Evolutionary conservation across 2,329 filamentous ascomycete genomes (phyloP).

Genomic region (Westerdykella ornata): DNA sequence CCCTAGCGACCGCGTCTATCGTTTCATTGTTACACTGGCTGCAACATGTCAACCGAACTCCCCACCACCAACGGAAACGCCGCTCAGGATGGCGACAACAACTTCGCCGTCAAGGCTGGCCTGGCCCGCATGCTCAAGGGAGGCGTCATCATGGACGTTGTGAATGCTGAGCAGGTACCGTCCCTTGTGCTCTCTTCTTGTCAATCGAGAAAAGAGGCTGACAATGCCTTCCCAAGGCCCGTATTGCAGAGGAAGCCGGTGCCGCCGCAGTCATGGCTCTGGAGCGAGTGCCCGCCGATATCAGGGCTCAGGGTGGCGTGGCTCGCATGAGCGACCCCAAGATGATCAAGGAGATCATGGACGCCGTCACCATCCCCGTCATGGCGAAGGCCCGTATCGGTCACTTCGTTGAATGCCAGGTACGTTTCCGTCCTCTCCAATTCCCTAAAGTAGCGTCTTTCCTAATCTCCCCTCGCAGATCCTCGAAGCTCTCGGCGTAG

Average conservation of each 20-base stretch:
- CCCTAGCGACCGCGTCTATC: no score
- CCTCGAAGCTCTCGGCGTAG: conserved; percentile 86
- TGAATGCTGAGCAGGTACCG: conserved; percentile 71
- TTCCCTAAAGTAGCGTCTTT: not conserved
- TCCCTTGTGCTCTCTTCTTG: not conserved
- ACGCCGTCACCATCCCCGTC: conserved; percentile 89
- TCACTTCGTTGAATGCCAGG: conserved; percentile 94
- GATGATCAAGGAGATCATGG: conserved; percentile 95
- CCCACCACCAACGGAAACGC: conserved; percentile 42
- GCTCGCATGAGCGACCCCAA: conserved; percentile 93
- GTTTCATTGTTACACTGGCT: not conserved
- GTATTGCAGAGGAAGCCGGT: conserved; percentile 94
- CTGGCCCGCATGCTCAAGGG: conserved; percentile 98
- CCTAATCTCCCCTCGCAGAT: conserved; percentile 50
- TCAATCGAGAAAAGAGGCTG: conserved; percentile 5
- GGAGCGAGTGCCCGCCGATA: conserved; percentile 94
- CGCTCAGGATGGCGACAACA: conserved; percentile 43
- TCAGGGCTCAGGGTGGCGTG: conserved; percentile 84
- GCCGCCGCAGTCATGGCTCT: conserved; percentile 97
- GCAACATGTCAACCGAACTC: conserved; percentile 43
- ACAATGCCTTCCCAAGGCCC: conserved; percentile 51
- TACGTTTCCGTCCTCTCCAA: conserved; percentile 24
- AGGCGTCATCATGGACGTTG: conserved; percentile 99
- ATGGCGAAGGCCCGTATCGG: conserved; percentile 99
- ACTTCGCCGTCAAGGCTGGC: conserved; percentile 88